Evolutionary conservation across 208 protist genomes (phyloP).

Genomic region (Crithidia mellificae): DNA sequence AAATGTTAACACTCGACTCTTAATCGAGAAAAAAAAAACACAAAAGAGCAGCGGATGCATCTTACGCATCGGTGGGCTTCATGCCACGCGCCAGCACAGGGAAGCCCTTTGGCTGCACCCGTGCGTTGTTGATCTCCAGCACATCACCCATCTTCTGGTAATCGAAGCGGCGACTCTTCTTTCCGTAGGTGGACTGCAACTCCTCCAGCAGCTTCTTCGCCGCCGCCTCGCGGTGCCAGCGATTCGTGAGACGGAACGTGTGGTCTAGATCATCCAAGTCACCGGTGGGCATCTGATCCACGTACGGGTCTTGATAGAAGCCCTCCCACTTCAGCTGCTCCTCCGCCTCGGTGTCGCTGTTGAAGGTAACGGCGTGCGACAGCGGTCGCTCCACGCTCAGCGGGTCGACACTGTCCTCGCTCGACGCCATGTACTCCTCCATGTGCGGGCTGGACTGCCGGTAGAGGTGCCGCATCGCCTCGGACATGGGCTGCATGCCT

Average conservation of each 20-base stretch:
- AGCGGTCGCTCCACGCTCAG: constrained; percentile 87
- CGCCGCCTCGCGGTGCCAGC: constrained; percentile 89
- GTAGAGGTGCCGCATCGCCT: constrained; percentile 54
- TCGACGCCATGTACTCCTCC: constrained; percentile 85
- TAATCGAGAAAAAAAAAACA: background rate
- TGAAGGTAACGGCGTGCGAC: constrained; percentile 80
- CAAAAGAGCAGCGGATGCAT: too few species aligned
- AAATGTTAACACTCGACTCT: too few species aligned
- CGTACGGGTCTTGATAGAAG: constrained; percentile 84
- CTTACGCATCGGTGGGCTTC: constrained; percentile 36
- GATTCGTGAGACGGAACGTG: constrained; percentile 83
- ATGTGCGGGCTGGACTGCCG: constrained; percentile 68
- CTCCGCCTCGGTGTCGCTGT: constrained; percentile 84
- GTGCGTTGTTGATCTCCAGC: constrained; percentile 89
- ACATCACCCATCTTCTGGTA: constrained; percentile 93
- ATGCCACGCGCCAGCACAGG: constrained; percentile 76
- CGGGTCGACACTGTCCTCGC: constrained; percentile 55
- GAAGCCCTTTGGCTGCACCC: constrained; percentile 89
- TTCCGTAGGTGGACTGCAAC: constrained; percentile 78
- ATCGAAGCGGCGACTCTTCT: constrained; percentile 79
- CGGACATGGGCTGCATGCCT: constrained; percentile 22
- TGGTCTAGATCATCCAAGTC: constrained; percentile 83
- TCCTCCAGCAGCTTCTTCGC: constrained; percentile 88
- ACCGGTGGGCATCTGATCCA: constrained; percentile 82
- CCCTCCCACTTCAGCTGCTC: constrained; percentile 90